phyloP scores from a whole-genome alignment of 352 stramenopile genomes.

The Hyaloperonospora arabidopsidis region DNA sequence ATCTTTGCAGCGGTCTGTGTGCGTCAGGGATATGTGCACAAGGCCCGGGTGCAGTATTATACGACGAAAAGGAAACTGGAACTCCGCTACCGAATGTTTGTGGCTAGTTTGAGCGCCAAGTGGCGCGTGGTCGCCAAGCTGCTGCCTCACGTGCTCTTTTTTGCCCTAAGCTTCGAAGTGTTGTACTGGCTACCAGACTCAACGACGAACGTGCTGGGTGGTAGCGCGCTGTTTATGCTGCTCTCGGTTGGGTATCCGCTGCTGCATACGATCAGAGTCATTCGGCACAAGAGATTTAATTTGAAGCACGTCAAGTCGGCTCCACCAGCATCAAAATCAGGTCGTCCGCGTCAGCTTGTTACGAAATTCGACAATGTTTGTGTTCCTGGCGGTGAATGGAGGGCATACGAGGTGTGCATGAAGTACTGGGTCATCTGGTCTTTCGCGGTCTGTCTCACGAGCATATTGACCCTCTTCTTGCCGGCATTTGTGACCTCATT shows the following conservation, averaged over 20 bases:
- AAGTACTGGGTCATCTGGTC: constrained; percentile 85
- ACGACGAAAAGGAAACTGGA: constrained; percentile 40
- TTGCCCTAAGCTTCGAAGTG: constrained; percentile 47
- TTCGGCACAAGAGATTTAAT: constrained; percentile 46
- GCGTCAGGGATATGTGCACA: constrained; percentile 60
- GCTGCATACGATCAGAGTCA: constrained; percentile 51
- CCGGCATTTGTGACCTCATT: constrained; percentile 52
- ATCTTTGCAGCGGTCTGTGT: constrained; percentile 44
- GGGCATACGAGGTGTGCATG: constrained; percentile 62
- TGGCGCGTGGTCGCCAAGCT: constrained; percentile 52
- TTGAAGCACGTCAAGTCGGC: constrained; percentile 23
- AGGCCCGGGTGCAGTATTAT: constrained; percentile 43
- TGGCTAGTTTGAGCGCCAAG: constrained; percentile 60
- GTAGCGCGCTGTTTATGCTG: constrained; percentile 47
- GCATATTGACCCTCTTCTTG: constrained; percentile 58
- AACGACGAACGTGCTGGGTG: constrained; percentile 45
- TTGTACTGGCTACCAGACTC: constrained; percentile 46
- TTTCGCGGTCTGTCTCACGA: constrained; percentile 33
- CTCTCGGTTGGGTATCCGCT: constrained; percentile 63
- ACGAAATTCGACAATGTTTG: constrained; percentile 30
- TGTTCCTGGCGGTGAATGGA: constrained; percentile 48
- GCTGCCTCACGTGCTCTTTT: constrained; percentile 61
- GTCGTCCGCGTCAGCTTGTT: constrained; percentile 17
- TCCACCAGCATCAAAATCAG: constrained; percentile 5
- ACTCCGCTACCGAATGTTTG: constrained; percentile 59